Conservation (phyloP, 2,329 filamentous ascomycete species). For the Apiospora marii region DNA sequence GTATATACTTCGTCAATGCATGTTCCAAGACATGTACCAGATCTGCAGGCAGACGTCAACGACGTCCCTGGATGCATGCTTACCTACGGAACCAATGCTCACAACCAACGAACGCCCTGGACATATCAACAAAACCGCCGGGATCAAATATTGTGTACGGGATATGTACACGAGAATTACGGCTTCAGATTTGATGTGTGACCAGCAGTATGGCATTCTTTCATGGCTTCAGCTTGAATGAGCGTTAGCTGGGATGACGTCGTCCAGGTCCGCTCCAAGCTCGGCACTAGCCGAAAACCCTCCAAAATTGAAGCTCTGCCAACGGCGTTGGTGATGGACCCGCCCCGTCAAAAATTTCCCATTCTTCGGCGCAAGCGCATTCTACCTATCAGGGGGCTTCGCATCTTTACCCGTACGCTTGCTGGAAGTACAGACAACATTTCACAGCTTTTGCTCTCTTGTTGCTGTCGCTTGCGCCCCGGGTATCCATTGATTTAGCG, state of each 20-base stretch:
- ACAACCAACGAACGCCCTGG: background rate
- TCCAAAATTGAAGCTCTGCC: slow-evolving; percentile 15
- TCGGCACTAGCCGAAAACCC: slow-evolving; percentile 10
- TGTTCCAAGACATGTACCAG: background rate
- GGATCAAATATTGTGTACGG: background rate
- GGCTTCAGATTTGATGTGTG: background rate
- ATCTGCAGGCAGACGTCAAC: background rate
- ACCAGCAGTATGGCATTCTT: background rate
- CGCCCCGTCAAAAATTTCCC: slow-evolving; percentile 16
- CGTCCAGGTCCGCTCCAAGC: background rate
- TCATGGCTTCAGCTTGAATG: background rate
- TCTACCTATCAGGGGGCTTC: background rate
- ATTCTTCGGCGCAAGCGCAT: background rate
- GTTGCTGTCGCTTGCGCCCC: background rate
- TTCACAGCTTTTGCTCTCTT: too few species aligned
- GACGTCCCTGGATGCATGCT: background rate
- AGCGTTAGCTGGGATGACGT: slow-evolving; percentile 19
- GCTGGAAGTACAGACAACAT: background rate
- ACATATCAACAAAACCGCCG: background rate
- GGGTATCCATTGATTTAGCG: background rate
- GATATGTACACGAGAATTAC: background rate
- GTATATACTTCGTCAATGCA: background rate
- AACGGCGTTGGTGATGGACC: slow-evolving; percentile 5
- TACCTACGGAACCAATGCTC: background rate
- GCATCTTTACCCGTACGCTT: background rate